Conservation (phyloP, 1,139 yeast species). For the Suhomyces taliae region DNA sequence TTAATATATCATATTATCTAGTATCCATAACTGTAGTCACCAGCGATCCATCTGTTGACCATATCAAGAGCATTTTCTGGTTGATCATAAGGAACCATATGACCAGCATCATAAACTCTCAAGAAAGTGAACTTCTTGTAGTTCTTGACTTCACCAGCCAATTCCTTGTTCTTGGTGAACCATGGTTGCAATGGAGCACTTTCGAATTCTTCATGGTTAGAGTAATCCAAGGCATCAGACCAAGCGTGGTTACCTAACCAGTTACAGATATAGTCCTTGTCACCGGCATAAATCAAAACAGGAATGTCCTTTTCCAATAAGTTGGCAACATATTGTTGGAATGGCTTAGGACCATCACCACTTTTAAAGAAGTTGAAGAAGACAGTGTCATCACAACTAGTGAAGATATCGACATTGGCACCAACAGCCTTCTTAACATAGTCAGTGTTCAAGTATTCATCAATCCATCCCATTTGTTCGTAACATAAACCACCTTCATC, state of each 20-base stretch:
- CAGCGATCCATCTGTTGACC: constrained; percentile 75
- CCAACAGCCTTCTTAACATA: constrained; percentile 64
- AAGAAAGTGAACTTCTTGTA: constrained; percentile 57
- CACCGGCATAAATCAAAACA: constrained; percentile 42
- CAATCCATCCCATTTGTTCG: constrained; percentile 53
- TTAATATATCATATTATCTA: background rate
- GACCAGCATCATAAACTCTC: constrained; percentile 67
- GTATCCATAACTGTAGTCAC: constrained; percentile 34
- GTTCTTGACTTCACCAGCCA: constrained; percentile 61
- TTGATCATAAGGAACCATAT: constrained; percentile 81
- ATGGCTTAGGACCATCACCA: constrained; percentile 68
- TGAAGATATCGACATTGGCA: constrained; percentile 53
- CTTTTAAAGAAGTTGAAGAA: constrained; percentile 52
- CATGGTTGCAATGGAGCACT: constrained; percentile 39
- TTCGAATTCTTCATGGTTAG: constrained; percentile 27
- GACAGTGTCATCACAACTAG: constrained; percentile 59
- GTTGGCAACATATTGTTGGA: constrained; percentile 59
- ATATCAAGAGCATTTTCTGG: constrained; percentile 72
- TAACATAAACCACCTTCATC: constrained; percentile 56
- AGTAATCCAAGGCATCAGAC: constrained; percentile 32
- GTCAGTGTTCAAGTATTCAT: constrained; percentile 58
- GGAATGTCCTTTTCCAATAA: constrained; percentile 52
- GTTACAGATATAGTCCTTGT: constrained; percentile 41
- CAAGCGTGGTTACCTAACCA: constrained; percentile 43
- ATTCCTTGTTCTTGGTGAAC: constrained; percentile 40